Evolutionary conservation across 257 asterid genomes (phyloP).

Genomic region (Solanum commersonii): DNA sequence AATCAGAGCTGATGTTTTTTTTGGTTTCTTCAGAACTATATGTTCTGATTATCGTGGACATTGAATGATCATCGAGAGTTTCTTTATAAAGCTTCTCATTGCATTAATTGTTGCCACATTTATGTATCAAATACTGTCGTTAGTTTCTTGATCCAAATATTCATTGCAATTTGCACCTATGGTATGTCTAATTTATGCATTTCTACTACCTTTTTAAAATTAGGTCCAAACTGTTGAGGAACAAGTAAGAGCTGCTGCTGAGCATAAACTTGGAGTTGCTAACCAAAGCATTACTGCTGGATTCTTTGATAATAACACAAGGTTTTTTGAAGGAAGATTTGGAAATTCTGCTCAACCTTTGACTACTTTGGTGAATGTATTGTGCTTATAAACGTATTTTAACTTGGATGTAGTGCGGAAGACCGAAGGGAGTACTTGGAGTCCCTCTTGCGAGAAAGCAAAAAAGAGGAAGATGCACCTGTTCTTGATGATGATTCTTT

Average conservation of each 20-base stretch:
- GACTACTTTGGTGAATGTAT: not conserved
- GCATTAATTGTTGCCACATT: not conserved
- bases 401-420: conserved; percentile 67
- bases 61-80: not conserved
- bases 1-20: not conserved
- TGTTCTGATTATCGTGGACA: not conserved
- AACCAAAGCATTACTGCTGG: conserved; percentile 99
- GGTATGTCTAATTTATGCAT: not conserved
- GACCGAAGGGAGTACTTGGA: conserved; percentile 99
- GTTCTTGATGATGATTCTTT: conserved; percentile 94
- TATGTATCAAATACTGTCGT: not conserved
- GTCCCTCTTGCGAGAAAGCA: conserved; percentile 94
- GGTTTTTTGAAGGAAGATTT: conserved; percentile 31
- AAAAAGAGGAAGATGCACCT: conserved; percentile 92
- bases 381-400: conserved; percentile 4
- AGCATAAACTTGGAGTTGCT: conserved; percentile 99
- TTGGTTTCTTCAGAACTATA: not conserved
- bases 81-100: not conserved
- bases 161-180: not conserved
- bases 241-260: conserved; percentile 99
- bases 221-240: conserved; percentile 99
- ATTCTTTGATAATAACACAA: conserved; percentile 92
- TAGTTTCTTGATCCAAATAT: not conserved
- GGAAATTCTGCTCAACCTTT: not conserved
- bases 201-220: conserved; percentile 9